Evolutionary conservation across 2,329 filamentous ascomycete species (phyloP), one percentile per base, ranked within the genome.

Genomic region (Botryosphaeria dothidea): DNA sequence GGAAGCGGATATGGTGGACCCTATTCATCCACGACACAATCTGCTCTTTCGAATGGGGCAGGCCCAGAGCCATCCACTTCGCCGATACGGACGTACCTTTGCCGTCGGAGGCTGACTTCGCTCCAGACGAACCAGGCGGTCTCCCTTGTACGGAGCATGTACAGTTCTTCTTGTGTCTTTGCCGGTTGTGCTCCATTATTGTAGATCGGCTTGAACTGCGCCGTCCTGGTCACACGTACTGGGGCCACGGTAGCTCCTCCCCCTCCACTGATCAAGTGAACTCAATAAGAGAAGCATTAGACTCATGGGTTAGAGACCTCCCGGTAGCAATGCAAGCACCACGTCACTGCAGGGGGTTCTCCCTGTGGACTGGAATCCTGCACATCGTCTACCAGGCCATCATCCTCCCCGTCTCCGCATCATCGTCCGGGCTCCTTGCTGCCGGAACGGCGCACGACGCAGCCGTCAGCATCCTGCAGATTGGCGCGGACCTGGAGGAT

Each of bases 11-110:
- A 17, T 52, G 27, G 15, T 52, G 49, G 49, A 52, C 49, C 3
- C 49, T 52, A 2, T 52, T 52, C 49, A 52, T 52, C 25, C 49
- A 52, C 49, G 49, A 52, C 25, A 34, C 27, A 13, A 34, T 52
- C 21, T 52, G 49, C 49, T 52, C 49, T n/a, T 52, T 52, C 13
- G 49, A 52, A 52, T 52, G 49, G 49, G 49, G 49, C 21, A 27
- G 49, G 4, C 49, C 49, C 6, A 27, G 49, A 13, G 49, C 49
- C 3, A 34, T 52, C 27, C 49, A 52, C 25, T 25, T 52, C 11
- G 49, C 49, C 1, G 49, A 52, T 19, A 52, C 49, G 2, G 49
- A 52, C 25, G 49, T 52, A 2, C 49, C 49, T 5, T 13, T 31
- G 1, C 25, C 19, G 6, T 27, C 7, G 8, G 49, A 52, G 15